A percentile compares a stretch with the other conserved stretches of the same genome.
Evolutionary conservation across 768 basidiomycete species (phyloP).

Genomic region (Naganishia vishniacii): DNA sequence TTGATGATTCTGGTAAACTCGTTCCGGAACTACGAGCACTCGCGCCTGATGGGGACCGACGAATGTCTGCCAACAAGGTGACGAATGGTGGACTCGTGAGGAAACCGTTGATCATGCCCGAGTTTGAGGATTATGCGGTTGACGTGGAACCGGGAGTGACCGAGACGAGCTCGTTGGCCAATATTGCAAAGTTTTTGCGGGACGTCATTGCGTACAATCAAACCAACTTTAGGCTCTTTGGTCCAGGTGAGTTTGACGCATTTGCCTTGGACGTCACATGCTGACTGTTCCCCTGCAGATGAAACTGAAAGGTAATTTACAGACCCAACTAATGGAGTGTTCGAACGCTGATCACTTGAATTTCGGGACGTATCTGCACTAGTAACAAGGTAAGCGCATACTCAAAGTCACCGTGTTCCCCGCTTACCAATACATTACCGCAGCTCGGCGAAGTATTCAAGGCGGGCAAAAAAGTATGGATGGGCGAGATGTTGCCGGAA

Average conservation of each 20-base stretch:
- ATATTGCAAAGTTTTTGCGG: constrained; percentile 37
- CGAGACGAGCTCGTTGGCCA: constrained; percentile 31
- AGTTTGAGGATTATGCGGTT: constrained; percentile 38
- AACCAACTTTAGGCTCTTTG: constrained; percentile 38
- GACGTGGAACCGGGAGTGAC: constrained; percentile 36
- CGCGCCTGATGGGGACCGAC: constrained; percentile 53
- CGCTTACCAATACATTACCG: no score
- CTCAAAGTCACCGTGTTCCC: no score
- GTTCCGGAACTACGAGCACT: constrained; percentile 57
- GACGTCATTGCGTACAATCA: constrained; percentile 36
- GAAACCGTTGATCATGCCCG: constrained; percentile 34
- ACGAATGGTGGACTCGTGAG: constrained; percentile 38
- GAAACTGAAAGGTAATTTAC: constrained; percentile 15
- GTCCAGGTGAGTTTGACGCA: constrained; percentile 30
- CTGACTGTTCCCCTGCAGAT: not conserved
- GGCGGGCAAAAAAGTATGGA: constrained; percentile 28
- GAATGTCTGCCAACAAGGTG: constrained; percentile 42
- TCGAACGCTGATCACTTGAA: not conserved
- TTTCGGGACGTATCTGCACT: not conserved
- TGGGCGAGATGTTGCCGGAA: constrained; percentile 19
- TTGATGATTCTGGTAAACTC: constrained; percentile 58
- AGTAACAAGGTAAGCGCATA: constrained; percentile 6
- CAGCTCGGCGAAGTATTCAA: constrained; percentile 26
- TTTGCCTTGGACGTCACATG: not conserved
- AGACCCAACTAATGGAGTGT: not conserved